Percentiles rank a stretch among this genome's conserved stretches.
phyloP scores from a whole-genome alignment of 2,329 filamentous ascomycete species.

The Botryotinia convoluta region DNA sequence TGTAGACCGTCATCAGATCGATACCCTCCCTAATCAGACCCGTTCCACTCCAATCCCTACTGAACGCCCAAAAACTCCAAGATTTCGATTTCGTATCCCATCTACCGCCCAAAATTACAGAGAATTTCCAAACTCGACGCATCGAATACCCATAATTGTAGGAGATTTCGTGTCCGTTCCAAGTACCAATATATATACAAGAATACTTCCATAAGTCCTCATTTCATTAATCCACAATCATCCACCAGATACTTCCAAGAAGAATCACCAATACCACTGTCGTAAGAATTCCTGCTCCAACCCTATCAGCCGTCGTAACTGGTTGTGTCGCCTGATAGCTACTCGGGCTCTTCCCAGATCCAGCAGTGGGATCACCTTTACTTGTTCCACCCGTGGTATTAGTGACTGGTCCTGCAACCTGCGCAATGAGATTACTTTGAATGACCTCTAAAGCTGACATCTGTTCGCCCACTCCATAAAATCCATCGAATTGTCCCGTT shows the following conservation, averaged over 20 bases:
- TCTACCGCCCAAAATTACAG: not conserved
- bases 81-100: not conserved
- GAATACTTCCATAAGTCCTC: not conserved
- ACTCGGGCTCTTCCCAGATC: slow-evolving; percentile 18
- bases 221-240: slow-evolving; percentile 39
- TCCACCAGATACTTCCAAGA: slow-evolving; percentile 55
- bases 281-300: slow-evolving; percentile 67
- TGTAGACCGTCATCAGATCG: not conserved
- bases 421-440: slow-evolving; percentile 54
- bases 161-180: not conserved
- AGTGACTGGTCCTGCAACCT: slow-evolving; percentile 46
- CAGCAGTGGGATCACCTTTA: slow-evolving; percentile 40
- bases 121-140: not conserved
- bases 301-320: slow-evolving; percentile 56
- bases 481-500: slow-evolving; percentile 46
- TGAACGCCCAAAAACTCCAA: slow-evolving; percentile 4
- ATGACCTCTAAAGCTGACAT: slow-evolving; percentile 64
- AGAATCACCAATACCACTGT: slow-evolving; percentile 51
- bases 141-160: not conserved
- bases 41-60: not conserved
- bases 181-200: slow-evolving; percentile 10
- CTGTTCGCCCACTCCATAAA: slow-evolving; percentile 56
- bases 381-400: slow-evolving; percentile 58
- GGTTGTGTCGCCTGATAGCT: slow-evolving; percentile 4
- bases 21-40: not conserved